Conservation (phyloP, 768 basidiomycete genomes). For the Hericium erinaceus region DNA sequence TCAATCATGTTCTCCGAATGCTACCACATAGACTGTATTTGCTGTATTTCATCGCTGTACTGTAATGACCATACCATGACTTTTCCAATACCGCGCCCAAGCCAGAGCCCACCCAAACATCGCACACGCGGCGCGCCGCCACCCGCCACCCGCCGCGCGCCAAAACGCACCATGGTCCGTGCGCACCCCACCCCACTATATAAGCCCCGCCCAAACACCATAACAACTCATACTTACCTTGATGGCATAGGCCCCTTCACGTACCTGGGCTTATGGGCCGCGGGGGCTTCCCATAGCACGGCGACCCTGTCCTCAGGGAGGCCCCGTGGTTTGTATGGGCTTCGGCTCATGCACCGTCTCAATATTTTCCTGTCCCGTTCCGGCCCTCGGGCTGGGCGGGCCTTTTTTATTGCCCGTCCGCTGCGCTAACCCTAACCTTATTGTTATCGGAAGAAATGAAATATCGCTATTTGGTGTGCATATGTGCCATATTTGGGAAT, state of each 20-base stretch:
- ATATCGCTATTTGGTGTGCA: too few species aligned
- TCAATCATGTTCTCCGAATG: too few species aligned
- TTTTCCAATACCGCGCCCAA: too few species aligned
- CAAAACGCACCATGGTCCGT: not conserved
- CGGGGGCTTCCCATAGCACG: slow-evolving; percentile 19
- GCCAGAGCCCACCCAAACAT: too few species aligned
- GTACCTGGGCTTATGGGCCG: slow-evolving; percentile 19
- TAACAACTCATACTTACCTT: slow-evolving; percentile 19
- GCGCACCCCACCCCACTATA: not conserved
- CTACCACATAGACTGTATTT: too few species aligned
- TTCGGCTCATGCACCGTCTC: slow-evolving; percentile 69
- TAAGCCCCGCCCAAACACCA: not conserved
- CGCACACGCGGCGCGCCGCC: not conserved
- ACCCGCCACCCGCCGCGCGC: not conserved
- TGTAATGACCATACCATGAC: too few species aligned
- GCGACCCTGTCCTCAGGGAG: slow-evolving; percentile 20
- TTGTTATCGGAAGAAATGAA: too few species aligned
- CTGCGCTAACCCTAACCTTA: slow-evolving; percentile 32
- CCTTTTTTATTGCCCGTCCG: slow-evolving; percentile 19
- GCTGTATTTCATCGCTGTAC: too few species aligned
- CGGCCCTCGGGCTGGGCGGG: slow-evolving; percentile 31
- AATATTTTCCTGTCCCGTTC: slow-evolving; percentile 73
- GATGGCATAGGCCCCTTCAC: slow-evolving; percentile 20
- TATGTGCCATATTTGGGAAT: too few species aligned
- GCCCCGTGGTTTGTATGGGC: slow-evolving; percentile 31